These are phyloP conservation scores for Lasiodiplodia sp. DNA, from an alignment of 2,329 filamentous ascomycete species.

Conservation along the genomic window DNA sequence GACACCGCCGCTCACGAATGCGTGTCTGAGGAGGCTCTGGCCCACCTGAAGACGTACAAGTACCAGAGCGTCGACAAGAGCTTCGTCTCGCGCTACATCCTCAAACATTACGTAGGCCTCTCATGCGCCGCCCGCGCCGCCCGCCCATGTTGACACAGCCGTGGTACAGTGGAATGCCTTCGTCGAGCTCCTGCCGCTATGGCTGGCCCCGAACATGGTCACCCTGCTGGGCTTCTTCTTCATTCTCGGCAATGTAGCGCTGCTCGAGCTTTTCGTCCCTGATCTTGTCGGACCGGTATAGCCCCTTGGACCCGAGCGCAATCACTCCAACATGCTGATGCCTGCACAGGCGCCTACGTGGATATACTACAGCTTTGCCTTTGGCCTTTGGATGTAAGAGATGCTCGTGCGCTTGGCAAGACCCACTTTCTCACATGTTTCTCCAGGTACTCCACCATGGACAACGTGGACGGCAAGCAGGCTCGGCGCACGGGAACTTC, in stretches of 20 bases:
- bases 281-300: slow-evolving; percentile 88
- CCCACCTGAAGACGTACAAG: slow-evolving; percentile 94
- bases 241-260: slow-evolving; percentile 82
- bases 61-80: slow-evolving; percentile 98
- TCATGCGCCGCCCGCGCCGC: slow-evolving; percentile 20
- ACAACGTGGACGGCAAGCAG: slow-evolving; percentile 99
- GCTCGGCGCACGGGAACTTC: slow-evolving; percentile 93
- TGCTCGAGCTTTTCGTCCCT: slow-evolving; percentile 81
- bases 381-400: slow-evolving; percentile 88
- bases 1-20: slow-evolving; percentile 72
- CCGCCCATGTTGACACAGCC: slow-evolving; percentile 36
- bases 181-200: slow-evolving; percentile 89
- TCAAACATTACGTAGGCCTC: slow-evolving; percentile 86
- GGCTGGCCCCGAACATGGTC: slow-evolving; percentile 98
- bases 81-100: slow-evolving; percentile 88
- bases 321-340: slow-evolving; percentile 4
- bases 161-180: slow-evolving; percentile 88
- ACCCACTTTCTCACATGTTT: slow-evolving; percentile 30
- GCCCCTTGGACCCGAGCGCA: slow-evolving; percentile 32
- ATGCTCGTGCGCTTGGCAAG: background rate
- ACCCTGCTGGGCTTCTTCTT: slow-evolving; percentile 94
- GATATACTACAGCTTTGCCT: slow-evolving; percentile 95
- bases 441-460: slow-evolving; percentile 85
- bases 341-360: slow-evolving; percentile 76
- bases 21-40: slow-evolving; percentile 87